A percentile compares a stretch with the other conserved stretches of the same genome.
These are phyloP conservation scores for Fusarium xyrophilum DNA, from an alignment of 2,329 filamentous ascomycete species.

Conservation along the genomic window DNA sequence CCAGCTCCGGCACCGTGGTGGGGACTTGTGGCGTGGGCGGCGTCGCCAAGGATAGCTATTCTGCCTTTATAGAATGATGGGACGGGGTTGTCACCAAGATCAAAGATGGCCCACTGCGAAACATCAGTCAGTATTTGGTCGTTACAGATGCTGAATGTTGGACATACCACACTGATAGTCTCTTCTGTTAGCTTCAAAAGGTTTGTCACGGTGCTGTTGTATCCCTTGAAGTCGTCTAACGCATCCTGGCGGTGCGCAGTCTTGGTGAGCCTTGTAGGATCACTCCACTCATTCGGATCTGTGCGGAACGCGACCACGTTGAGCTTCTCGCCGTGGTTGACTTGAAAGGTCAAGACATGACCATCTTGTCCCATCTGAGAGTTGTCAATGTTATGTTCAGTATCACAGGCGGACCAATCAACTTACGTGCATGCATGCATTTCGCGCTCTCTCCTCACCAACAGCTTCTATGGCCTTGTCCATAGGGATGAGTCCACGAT, in stretches of 20 bases:
- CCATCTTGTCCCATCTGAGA: slow-evolving; percentile 54
- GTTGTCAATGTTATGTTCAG: neutral
- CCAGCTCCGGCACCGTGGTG: slow-evolving; percentile 66
- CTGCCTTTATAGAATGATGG: slow-evolving; percentile 52
- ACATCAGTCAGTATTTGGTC: neutral
- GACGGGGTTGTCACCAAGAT: slow-evolving; percentile 53
- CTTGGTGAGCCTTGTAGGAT: slow-evolving; percentile 25
- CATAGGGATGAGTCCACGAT: slow-evolving; percentile 58
- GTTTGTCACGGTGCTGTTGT: slow-evolving; percentile 42
- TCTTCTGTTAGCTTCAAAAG: slow-evolving; percentile 43
- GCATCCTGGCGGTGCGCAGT: slow-evolving; percentile 44
- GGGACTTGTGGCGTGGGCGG: slow-evolving; percentile 68
- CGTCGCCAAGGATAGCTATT: slow-evolving; percentile 64
- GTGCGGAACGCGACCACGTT: slow-evolving; percentile 60
- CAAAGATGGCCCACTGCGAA: slow-evolving; percentile 55
- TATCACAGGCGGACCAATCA: accelerated
- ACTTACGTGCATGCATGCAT: slow-evolving; percentile 42
- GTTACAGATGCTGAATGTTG: neutral
- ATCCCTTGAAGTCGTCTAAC: slow-evolving; percentile 47
- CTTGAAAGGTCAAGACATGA: slow-evolving; percentile 66
- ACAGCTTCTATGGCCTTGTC: slow-evolving; percentile 58
- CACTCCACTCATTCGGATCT: slow-evolving; percentile 42
- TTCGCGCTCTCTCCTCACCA: slow-evolving; percentile 46
- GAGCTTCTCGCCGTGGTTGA: slow-evolving; percentile 61
- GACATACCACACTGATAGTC: slow-evolving; percentile 35